Evolutionary conservation across 2,329 filamentous ascomycete genomes (phyloP), one percentile per base, ranked within the genome.

Genomic region (Botrytis squamosa): DNA sequence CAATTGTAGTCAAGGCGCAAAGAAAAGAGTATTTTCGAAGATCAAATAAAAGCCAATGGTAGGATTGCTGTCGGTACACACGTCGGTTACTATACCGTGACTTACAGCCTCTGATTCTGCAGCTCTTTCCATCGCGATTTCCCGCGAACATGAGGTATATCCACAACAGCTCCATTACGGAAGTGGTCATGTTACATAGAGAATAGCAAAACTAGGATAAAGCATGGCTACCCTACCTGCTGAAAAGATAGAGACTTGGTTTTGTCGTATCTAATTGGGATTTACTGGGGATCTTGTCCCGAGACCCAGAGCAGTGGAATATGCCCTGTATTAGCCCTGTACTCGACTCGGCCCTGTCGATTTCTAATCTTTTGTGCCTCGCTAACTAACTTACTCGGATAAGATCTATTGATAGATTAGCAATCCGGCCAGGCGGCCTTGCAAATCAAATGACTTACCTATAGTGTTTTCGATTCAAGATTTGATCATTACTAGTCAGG

Each of bases 401-500:
- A 57, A 52, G 18, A 44, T 52, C 42, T 66, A 46, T 55, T 59
- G 70, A 72, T 67, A 68, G 49, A 68, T 57, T 57, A 57, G 66
- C 36, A 68, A 52, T 25, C 49, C 38, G 25, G 33, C 5, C 38
- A 42, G 25, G 25, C 59, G 59, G 33, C 36, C 44, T 52, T 67
- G 65, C 46, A n/a, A 49, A 68, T 55, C 46, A 55, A 68, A 55
- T 55, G 46, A 67, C 33, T 55, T 67, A 55, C 33, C n/a, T 67
- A 40, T 44, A 22, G 36, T 40, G 22, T 40, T 66, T 52, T 36
- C 22, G 46, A 25, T 44, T 72, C 40, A 46, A 67, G 59, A 33
- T 25, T 42, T 66, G 33, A n/a, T 72, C 12, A 36, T 12, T 29
- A 59, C 46, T 72, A 72, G 71, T 72, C 71, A 72, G 71, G 71